Evolutionary conservation across 306 rosid species (phyloP).

Genomic region (Sindora glabra): DNA sequence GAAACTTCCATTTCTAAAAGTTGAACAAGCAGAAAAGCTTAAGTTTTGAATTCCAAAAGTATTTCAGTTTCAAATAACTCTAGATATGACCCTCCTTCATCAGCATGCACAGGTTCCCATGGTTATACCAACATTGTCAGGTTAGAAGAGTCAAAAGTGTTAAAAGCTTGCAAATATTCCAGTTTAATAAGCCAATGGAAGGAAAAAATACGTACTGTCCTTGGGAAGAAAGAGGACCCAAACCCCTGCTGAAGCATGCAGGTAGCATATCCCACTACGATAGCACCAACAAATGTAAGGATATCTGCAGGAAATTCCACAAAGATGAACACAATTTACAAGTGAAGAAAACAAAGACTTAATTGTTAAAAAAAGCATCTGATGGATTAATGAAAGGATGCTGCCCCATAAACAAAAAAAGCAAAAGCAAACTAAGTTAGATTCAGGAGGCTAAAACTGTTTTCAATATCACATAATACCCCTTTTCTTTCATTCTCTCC

Average conservation of each 20-base stretch:
- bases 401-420: neutral
- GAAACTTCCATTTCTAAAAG: too few relatives aligned
- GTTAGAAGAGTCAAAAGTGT: neutral
- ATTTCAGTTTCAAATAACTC: neutral
- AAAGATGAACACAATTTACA: neutral
- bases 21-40: neutral
- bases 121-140: neutral
- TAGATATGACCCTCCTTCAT: neutral
- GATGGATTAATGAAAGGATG: neutral
- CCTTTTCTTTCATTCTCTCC: neutral
- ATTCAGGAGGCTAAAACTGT: neutral
- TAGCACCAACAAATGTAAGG: conserved; percentile 81
- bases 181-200: neutral
- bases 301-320: conserved; percentile 57
- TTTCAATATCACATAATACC: neutral
- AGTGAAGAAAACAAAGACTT: neutral
- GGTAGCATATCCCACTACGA: conserved; percentile 75
- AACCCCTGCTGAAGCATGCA: conserved; percentile 88
- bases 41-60: neutral
- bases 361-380: neutral
- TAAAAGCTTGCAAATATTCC: conserved; percentile 3
- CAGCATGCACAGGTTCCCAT: neutral
- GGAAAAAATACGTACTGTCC: conserved; percentile 32
- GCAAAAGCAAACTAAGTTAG: neutral
- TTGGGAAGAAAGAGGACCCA: conserved; percentile 55